Evolutionary conservation across 352 stramenopile species (phyloP), one percentile per base, ranked within the genome.

Genomic region (Phytophthora palmivora): DNA sequence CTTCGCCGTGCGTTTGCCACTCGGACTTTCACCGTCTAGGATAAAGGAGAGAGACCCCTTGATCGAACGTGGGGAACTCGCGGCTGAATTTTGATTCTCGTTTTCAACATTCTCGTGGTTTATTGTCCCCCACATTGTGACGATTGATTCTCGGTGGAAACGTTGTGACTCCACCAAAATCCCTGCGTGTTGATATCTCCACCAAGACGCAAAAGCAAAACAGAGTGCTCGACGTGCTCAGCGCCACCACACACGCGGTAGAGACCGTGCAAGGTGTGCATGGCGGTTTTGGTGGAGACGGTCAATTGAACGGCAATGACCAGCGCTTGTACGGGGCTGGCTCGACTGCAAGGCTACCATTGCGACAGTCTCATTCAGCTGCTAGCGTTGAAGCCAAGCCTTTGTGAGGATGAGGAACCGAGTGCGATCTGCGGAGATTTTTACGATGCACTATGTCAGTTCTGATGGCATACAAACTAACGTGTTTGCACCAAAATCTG

Each of bases 1-100:
- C 14, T 4, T 15, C 14, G 43, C 50, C 1, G 28, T 46, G 16
- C 38, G 58, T 21, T 63, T 68, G 39, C 5, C 5, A 28, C 18
- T 19, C 7, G 32, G 24, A 14, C 15, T 16, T 42, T 30, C 33
- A 16, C 45, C 49, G 43, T 57, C 53, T 28, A 82, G 57, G 57
- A 82, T 82, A 72, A 82, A 82, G 43, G 74, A 60, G 24, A 82
- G 74, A 22, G 74, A 74, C 12, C 53, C 58, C 53, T 82, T 82
- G 50, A 61, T 67, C 10, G 63, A 64, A 10, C 43, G 19, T 7
- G 54, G 61, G 18, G 64, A 73, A 32, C 59, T 66, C 33, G 50
- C 33, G 26, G 38, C 32, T 26, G 58, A 58, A 16, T 61, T 56
- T 15, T 48, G 50, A 5, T 7, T 39, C 6, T 65, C 57, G 38